Evolutionary conservation across 306 rosid genomes (phyloP).

Genomic region (Medicago lupulina): DNA sequence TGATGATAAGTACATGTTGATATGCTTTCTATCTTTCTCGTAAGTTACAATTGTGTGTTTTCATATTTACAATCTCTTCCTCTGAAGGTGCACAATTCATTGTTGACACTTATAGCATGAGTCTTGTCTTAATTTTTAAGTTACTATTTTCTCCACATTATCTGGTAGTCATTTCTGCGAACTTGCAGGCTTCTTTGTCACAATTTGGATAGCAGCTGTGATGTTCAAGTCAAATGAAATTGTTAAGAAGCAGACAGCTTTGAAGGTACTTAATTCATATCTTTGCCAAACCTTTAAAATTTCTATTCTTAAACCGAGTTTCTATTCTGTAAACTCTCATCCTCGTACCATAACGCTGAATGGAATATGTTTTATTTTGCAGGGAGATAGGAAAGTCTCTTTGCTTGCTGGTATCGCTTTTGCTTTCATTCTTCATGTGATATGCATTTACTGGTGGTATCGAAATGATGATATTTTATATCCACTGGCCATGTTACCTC

Average conservation of each 20-base stretch:
- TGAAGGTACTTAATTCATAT: constrained; percentile 65
- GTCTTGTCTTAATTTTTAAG: constrained; percentile 25
- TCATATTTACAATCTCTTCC: constrained; percentile 1
- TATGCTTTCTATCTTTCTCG: constrained; percentile 1
- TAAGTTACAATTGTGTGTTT: constrained; percentile 22
- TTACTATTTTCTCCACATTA: constrained; percentile 2
- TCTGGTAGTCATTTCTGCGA: constrained; percentile 34
- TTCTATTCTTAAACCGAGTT: constrained; percentile 20
- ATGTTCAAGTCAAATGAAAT: constrained; percentile 93
- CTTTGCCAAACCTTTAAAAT: constrained; percentile 30
- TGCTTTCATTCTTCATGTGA: constrained; percentile 73
- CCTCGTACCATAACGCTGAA: not conserved
- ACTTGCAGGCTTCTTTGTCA: constrained; percentile 83
- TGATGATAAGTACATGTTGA: constrained; percentile 3
- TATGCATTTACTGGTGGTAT: constrained; percentile 85
- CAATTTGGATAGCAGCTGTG: constrained; percentile 90
- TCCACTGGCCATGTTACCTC: constrained; percentile 87
- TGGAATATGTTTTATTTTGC: constrained; percentile 45
- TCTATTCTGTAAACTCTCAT: constrained; percentile 5
- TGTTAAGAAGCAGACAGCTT: constrained; percentile 88
- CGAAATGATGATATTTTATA: constrained; percentile 77
- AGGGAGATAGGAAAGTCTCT: constrained; percentile 88
- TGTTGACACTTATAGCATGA: constrained; percentile 21
- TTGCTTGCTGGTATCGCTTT: constrained; percentile 61
- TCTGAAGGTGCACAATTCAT: not conserved